Evolutionary conservation across 2,329 filamentous ascomycete genomes (phyloP), one percentile per base, ranked within the genome.

Genomic region (Amauroascus niger): DNA sequence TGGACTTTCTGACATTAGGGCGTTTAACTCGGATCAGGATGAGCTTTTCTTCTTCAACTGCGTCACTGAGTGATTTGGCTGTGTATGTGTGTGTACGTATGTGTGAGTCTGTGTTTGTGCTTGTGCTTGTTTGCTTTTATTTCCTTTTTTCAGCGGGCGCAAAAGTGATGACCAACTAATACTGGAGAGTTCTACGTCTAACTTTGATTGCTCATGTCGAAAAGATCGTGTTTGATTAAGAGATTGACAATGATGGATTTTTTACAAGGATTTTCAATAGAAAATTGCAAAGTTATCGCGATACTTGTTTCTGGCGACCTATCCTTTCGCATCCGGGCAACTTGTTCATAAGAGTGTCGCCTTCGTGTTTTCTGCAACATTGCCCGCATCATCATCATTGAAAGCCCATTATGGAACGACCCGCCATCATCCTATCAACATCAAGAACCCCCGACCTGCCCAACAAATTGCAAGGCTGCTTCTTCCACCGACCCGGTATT

Each of bases 391-490:
- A 20, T 24, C 3, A 5, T 28, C 14, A 14, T 9, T 5, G 8
- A 33, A 3, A 14, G 6, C 7, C 11, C 32, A 9, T 30, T n/a
- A n/a, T n/a, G n/a, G n/a, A n/a, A 30, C 9, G 26, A 30, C 26
- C 9, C 26, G 26, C 26, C 9, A 4, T n/a, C 9, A 30, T 9
- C 26, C 26, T 3, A 1, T 40, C 4, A 9, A 2, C 1, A 13
- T 51, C 43, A 52, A 37, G 33, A 40, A 11, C 22, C 26, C 30
- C 50, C 50, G 28, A 18, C 50, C 28, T 52, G 50, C 24, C 37
- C 35, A 24, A 44, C 50, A 46, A 52, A 52, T 20, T 52, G 40
- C 13, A 52, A 39, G 1, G 39, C 20, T 7, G 50, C 30, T 20
- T 52, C 41, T 7, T 39, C 40, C 30, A 20, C 32, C 3, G n/a